Base-by-base conservation (phyloP, 768 basidiomycete genomes). In the Agaricus subrufescens region DNA sequence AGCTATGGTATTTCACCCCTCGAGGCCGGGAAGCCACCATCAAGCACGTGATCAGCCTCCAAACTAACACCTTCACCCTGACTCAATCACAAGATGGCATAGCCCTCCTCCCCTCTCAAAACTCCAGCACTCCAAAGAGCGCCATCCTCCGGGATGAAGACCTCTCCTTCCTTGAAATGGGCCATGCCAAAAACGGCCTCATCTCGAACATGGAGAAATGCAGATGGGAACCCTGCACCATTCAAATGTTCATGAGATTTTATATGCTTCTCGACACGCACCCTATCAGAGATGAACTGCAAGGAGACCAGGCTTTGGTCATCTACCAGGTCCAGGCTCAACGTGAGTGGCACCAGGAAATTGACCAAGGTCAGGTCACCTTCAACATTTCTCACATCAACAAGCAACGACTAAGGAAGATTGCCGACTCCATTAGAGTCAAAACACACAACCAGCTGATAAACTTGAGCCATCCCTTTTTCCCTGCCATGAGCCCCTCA, bases 1-100 rank as follows among this genome's bases (percentile, higher is more conserved):
- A 57, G 4, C 47, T 61, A 7, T 62, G 47, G 42, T 54, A 63
- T 14, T 63, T 56, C 53, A 51, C 59, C 9, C 48, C 55, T 11
- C 39, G 62, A 0, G 62, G 48, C 10, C 62, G 60, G 40, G 46
- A 26, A 44, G 61, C 47, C 7, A 38, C 50, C 31, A 31, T 6
- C 23, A 26, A 4, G 3, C 10, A 14, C 12, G 39, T 4, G 4
- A 4, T 14, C 4, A 5, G 6, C 3, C 39, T 14, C 10, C 6
- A 40, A 3, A 12, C 12, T 14, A 12, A 40, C n/a, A 40, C 39
- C n/a, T n/a, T 40, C 12, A n/a, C 39, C 39, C 5, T 40, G 4
- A 12, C 39, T 3, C 4, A 40, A 11, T 14, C 12, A 3, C 6
- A 40, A 3, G 5, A 4, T 12, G 4, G 4, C 39, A 4, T 40